Evolutionary conservation across 768 basidiomycete species (phyloP), one percentile per base, ranked within the genome.

Genomic region (Lactarius sp.): DNA sequence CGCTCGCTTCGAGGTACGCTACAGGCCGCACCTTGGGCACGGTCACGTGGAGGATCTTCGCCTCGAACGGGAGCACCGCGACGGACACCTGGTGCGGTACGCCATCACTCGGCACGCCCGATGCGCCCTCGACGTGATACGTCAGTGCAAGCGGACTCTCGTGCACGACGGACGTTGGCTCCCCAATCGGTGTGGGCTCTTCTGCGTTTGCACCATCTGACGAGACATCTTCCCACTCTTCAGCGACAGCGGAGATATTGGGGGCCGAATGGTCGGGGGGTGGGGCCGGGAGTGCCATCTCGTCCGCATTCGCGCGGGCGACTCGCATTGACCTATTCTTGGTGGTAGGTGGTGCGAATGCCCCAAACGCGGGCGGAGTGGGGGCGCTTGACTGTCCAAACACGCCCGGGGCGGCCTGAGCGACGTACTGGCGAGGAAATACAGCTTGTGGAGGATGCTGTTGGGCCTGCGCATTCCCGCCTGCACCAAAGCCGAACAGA

Each of bases 91-190:
- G 80, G 69, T 86, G 85, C 27, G 79, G 75, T 6, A 77, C 72
- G 0, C 81, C 82, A 69, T 85, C 84, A 56, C 78, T 81, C 0
- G 84, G 82, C 56, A 86, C 79, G n/a, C 76, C 80, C 0, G 80
- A 78, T 8, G 73, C 69, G 1, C 81, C 83, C 34, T 79, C 77
- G 22, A 86, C 82, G 22, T 77, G 71, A 63, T 80, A 86, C 1
- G 80, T 78, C 14, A 81, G 73, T 0, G 83, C 78, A 22, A 85
- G 73, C 1, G 84, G 80, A 0, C 80, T 83, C 69, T 83, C 81
- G 9, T 74, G 77, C 22, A 83, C 77, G 18, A 80, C 70, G 3
- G 81, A 79, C 16, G 70, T 75, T 0, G 79, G 74, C 52, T 79
- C 77, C 0, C 71, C 66, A 8, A 74, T 56, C 68, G 55, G 10